phyloP scores from a whole-genome alignment of 176 grass and related monocot species.

The Aegilops bicornis region DNA sequence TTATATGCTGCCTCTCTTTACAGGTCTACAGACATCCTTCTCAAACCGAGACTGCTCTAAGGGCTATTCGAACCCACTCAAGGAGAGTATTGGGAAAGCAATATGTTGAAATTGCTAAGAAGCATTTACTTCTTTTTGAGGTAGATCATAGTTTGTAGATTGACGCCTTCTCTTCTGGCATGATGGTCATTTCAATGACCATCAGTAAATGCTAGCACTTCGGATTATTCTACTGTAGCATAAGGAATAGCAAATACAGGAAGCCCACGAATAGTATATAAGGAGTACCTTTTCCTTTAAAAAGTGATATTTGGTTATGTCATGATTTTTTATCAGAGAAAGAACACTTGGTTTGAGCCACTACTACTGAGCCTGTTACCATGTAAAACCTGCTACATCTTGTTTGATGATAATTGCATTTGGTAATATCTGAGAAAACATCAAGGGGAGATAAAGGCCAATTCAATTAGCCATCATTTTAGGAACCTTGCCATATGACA shows the following conservation, averaged over 20 bases:
- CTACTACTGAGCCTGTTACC: not conserved
- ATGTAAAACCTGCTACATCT: not conserved
- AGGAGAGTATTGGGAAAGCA: slow-evolving; percentile 61
- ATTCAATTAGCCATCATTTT: not conserved
- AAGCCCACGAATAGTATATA: not conserved
- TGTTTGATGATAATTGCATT: not conserved
- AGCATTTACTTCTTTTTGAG: slow-evolving; percentile 88
- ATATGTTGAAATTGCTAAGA: slow-evolving; percentile 61
- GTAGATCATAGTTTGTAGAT: slow-evolving; percentile 37
- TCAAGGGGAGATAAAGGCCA: not conserved
- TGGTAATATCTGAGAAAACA: slow-evolving; percentile 13
- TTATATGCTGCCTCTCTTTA: not conserved
- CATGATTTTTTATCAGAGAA: not conserved
- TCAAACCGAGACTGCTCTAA: slow-evolving; percentile 69
- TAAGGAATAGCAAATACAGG: not conserved
- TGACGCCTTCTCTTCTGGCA: slow-evolving; percentile 1
- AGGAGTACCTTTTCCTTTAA: not conserved
- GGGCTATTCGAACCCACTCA: slow-evolving; percentile 70
- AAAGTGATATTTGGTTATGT: slow-evolving; percentile 11
- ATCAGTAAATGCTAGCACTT: not conserved
- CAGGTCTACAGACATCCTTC: slow-evolving; percentile 90
- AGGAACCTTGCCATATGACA: not conserved
- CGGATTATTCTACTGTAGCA: not conserved
- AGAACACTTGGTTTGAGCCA: not conserved
- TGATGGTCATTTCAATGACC: not conserved